Evolutionary conservation across 1,284 basidiomycete species (phyloP), one percentile per base, ranked within the genome.

Genomic region (Hemileia vastatrix): DNA sequence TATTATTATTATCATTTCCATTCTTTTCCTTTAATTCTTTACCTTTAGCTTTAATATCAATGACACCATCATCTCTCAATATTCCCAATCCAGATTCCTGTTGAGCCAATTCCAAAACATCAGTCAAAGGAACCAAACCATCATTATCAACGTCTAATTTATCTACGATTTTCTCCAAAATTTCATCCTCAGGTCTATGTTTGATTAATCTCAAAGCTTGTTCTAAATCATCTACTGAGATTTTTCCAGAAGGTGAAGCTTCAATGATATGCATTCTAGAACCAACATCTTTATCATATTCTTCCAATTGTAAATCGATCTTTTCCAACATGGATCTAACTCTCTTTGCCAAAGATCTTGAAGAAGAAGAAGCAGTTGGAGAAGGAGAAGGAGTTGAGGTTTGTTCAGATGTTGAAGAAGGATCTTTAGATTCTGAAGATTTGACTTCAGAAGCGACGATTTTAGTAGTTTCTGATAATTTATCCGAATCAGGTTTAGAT

Each of bases 91-190:
- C 71, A 0, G 64, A 67, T 63, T 73, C 71, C 11, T 70, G 64
- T 6, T 63, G 45, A 1, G 73, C 71, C 1, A 75, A 64, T 64
- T 74, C 73, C 8, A 75, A 48, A 43, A 75, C n/a, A n/a, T n/a
- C n/a, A n/a, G n/a, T n/a, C n/a, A n/a, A n/a, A n/a, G n/a, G n/a
- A n/a, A n/a, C n/a, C 70, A 75, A 67, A 0, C 73, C 73, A 32
- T 75, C 73, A 47, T 72, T 67, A 63, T 75, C 73, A 1, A 72
- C 68, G 57, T 75, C 73, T 55, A 75, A 67, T 68, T 74, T 74
- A 65, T 75, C 72, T 36, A 75, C 73, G 9, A 75, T 63, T 63
- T 70, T 69, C 51, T 75, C 72, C 19, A 75, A 65, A 18, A 68
- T 64, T 33, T 68, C 72, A 23, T 75, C 73, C 18, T 68, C 67